Conservation (phyloP, 169 alveolate genomes). For the Amoebophrya sp. region DNA sequence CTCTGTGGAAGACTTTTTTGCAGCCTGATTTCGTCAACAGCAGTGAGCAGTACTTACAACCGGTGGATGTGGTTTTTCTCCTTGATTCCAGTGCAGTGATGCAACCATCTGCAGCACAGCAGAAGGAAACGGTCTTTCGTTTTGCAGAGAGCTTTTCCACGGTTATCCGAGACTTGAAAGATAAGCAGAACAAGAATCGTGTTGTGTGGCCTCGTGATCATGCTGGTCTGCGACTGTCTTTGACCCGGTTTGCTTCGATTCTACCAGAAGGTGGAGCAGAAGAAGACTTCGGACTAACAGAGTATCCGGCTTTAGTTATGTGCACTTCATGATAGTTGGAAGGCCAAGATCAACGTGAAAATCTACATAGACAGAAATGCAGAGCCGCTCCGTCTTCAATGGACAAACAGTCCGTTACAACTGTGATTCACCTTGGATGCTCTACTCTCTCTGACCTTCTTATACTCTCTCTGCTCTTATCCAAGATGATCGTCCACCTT, state of each 20-base stretch:
- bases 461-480: too few species aligned
- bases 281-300: not conserved
- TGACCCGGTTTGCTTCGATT: not conserved
- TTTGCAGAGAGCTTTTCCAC: not conserved
- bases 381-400: too few species aligned
- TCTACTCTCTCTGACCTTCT: too few species aligned
- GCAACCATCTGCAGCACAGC: not conserved
- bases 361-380: too few species aligned
- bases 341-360: too few species aligned
- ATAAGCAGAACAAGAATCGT: not conserved
- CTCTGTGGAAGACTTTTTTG: not conserved
- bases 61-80: conserved; percentile 8
- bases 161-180: not conserved
- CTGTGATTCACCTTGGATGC: too few species aligned
- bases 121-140: not conserved
- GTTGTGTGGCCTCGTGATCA: not conserved
- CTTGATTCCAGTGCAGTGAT: not conserved
- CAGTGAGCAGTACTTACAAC: not conserved
- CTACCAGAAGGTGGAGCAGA: not conserved
- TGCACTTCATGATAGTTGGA: too few species aligned
- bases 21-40: not conserved
- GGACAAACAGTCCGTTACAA: too few species aligned
- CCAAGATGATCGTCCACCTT: too few species aligned
- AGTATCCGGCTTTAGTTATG: too few species aligned
- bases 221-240: not conserved